A percentile compares a stretch with the other conserved stretches of the same genome.
Conservation (phyloP, 331 rosid species). For the Dryas integrifolia region DNA sequence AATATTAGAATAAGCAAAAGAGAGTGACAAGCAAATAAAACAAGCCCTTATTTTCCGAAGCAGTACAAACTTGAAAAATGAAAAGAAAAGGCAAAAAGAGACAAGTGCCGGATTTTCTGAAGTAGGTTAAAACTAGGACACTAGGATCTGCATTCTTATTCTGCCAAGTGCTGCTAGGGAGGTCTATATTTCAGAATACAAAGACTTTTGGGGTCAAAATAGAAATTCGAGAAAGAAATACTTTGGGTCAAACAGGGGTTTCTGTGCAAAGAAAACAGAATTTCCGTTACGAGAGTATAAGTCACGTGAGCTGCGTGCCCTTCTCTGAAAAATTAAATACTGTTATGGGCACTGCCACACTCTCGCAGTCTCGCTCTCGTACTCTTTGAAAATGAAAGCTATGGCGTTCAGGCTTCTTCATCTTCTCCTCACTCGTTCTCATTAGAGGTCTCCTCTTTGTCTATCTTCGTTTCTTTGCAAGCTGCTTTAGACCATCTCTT, state of each 20-base stretch:
- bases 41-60: slow-evolving; percentile 2
- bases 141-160: neutral
- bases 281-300: slow-evolving; percentile 33
- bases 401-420: slow-evolving; percentile 36
- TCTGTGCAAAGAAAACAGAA: slow-evolving; percentile 16
- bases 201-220: slow-evolving; percentile 6
- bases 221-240: neutral
- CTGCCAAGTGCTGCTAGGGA: no score
- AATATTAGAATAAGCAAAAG: neutral
- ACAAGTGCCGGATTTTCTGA: slow-evolving; percentile 39
- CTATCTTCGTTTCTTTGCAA: neutral
- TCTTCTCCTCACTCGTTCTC: neutral
- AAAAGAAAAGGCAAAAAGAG: neutral
- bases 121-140: neutral
- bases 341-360: neutral
- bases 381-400: slow-evolving; percentile 23
- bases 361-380: neutral
- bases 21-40: slow-evolving; percentile 17
- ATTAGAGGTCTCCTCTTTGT: no score
- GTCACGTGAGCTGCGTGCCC: slow-evolving; percentile 74
- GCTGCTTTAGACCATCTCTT: neutral
- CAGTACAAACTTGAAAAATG: slow-evolving; percentile 15
- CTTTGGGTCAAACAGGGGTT: slow-evolving; percentile 20
- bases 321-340: slow-evolving; percentile 43
- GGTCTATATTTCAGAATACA: neutral